phyloP scores from a whole-genome alignment of 2,329 filamentous ascomycete species.

The Xylariales sp. region DNA sequence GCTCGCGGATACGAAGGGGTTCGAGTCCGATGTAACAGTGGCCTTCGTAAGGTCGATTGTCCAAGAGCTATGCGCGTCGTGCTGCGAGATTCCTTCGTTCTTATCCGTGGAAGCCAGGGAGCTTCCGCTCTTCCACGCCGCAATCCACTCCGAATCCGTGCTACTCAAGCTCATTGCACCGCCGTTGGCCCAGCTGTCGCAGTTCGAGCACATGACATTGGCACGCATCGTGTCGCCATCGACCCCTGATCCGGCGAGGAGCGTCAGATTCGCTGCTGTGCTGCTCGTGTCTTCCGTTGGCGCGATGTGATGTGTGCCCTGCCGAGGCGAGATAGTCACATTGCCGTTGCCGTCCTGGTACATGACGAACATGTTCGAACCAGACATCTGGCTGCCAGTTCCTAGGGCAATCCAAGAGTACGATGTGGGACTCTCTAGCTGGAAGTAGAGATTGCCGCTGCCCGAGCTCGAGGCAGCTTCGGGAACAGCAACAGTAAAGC shows the following conservation, averaged over 20 bases:
- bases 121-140: constrained; percentile 46
- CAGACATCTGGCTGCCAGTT: constrained; percentile 50
- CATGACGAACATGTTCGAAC: constrained; percentile 57
- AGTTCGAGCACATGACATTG: constrained; percentile 53
- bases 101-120: constrained; percentile 39
- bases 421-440: constrained; percentile 49
- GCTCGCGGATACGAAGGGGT: constrained; percentile 41
- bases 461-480: constrained; percentile 39
- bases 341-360: constrained; percentile 56
- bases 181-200: constrained; percentile 41
- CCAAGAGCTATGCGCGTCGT: constrained; percentile 41
- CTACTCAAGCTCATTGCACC: constrained; percentile 38
- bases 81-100: constrained; percentile 36
- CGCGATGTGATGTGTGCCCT: constrained; percentile 40
- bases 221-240: constrained; percentile 48
- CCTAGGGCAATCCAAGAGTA: constrained; percentile 56
- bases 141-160: constrained; percentile 43
- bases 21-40: constrained; percentile 40
- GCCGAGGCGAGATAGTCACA: constrained; percentile 56
- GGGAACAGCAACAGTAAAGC: constrained; percentile 54
- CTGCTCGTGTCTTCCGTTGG: constrained; percentile 40
- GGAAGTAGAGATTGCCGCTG: constrained; percentile 56
- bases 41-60: constrained; percentile 45
- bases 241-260: constrained; percentile 57
- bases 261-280: constrained; percentile 38